These are phyloP conservation scores for Salinomyces thailandicus DNA, from an alignment of 2,329 filamentous ascomycete species.

Conservation along the genomic window DNA sequence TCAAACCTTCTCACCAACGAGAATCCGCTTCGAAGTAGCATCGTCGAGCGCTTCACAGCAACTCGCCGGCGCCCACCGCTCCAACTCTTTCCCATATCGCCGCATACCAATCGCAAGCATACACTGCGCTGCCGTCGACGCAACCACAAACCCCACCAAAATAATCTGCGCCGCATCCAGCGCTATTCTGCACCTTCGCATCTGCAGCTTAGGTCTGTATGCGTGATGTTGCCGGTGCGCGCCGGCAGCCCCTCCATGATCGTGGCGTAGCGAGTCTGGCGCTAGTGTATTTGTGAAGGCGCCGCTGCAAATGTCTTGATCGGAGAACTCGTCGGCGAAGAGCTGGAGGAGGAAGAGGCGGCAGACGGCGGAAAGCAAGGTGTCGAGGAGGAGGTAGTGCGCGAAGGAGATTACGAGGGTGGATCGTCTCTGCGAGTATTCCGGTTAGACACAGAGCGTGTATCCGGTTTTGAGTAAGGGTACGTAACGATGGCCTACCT, in stretches of 20 bases:
- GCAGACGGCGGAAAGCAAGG: slow-evolving; percentile 15
- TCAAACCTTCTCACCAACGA: too few relatives aligned
- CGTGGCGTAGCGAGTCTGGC: slow-evolving; percentile 10
- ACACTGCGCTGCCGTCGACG: slow-evolving; percentile 6
- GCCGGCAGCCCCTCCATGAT: slow-evolving; percentile 15
- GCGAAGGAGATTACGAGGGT: slow-evolving; percentile 15
- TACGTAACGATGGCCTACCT: slow-evolving; percentile 9
- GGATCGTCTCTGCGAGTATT: slow-evolving; percentile 15
- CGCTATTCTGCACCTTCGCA: slow-evolving; percentile 12
- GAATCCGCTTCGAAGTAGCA: too few relatives aligned
- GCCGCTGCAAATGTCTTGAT: slow-evolving; percentile 14
- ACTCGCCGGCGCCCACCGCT: too few relatives aligned
- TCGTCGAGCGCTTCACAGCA: too few relatives aligned
- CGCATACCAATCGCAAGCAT: slow-evolving; percentile 18
- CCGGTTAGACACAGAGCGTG: too few relatives aligned
- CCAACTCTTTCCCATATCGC: slow-evolving; percentile 4
- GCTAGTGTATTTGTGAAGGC: slow-evolving; percentile 7
- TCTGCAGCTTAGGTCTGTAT: slow-evolving; percentile 8
- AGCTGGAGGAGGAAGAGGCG: slow-evolving; percentile 16
- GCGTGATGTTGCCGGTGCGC: slow-evolving; percentile 15
- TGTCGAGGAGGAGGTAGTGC: slow-evolving; percentile 20
- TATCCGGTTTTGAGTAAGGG: neutral
- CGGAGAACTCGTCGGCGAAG: slow-evolving; percentile 16
- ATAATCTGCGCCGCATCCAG: slow-evolving; percentile 13
- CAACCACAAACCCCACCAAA: slow-evolving; percentile 5